Percentiles rank a stretch among this genome's conserved stretches.
Conservation (phyloP, 768 basidiomycete species). For the Collybiopsis luxurians region DNA sequence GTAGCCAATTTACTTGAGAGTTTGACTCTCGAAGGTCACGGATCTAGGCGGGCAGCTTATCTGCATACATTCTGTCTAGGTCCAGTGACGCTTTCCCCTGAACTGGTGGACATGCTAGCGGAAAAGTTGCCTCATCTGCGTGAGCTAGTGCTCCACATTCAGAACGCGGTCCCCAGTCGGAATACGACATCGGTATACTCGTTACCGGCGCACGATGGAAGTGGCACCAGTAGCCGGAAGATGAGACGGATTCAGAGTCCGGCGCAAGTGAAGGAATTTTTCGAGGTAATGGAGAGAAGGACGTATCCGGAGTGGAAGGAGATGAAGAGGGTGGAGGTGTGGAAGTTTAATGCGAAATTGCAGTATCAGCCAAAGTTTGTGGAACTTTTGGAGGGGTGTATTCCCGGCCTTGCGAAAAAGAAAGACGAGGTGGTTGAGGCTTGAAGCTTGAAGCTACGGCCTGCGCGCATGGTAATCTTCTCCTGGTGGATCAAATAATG, state of each 20-base stretch:
- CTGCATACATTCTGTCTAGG: not conserved
- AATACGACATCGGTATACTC: not conserved
- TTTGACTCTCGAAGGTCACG: too few species aligned
- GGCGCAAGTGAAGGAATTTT: not conserved
- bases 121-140: conserved; percentile 19
- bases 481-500: too few species aligned
- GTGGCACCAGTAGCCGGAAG: not conserved
- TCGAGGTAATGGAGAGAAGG: not conserved
- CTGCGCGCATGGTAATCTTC: too few species aligned
- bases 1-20: not conserved
- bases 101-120: conserved; percentile 17
- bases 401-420: not conserved
- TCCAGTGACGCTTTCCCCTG: not conserved
- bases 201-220: not conserved
- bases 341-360: not conserved
- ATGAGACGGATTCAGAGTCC: not conserved
- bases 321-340: not conserved
- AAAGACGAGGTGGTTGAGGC: too few species aligned
- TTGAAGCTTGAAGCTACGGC: too few species aligned
- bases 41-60: not conserved
- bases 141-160: conserved; percentile 14
- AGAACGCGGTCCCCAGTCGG: not conserved
- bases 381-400: not conserved
- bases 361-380: not conserved
- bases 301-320: not conserved